Base-by-base conservation (phyloP, 345 rosid genomes). In the Eucalyptus paniculata region DNA sequence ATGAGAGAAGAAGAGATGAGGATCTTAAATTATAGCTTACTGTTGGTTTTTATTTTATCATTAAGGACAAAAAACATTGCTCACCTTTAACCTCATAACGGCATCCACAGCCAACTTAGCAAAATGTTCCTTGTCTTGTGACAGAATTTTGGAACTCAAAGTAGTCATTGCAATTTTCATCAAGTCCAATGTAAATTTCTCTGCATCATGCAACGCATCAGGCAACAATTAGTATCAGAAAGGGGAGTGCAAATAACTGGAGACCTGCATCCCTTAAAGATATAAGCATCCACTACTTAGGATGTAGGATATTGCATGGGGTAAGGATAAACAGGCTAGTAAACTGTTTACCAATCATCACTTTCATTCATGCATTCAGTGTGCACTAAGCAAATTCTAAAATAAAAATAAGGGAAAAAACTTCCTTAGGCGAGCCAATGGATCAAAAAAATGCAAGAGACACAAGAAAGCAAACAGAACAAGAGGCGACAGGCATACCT, bases 141-240 rank as follows among this genome's bases (percentile, higher is more conserved):
- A 96, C 42, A 97, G 94, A 87, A 97, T 97, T 92, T 97, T 97
- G 90, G 99, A 97, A 87, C 99, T 97, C 93, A 97, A 80, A 17
- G 99, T 97, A 53, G 99, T 97, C 97, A 92, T 97, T 3, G 98
- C 99, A 90, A 97, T 97, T 92, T 96, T 97, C 95, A 95, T 91
- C 92, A 97, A 91, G 93, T 97, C 99, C 7, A 94, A 92, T 93
- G 90, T 93, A 91, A 97, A 97, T 92, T 92, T 97, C 91, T 95
- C 99, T 97, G 95, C 97, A 95, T 89, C 44, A 34, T 34, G 81
- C 81, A 34, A 69, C 96, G 94, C 96, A 95, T 77, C 47, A 40
- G 28, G 15, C 85, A 12, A 77, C 85, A 77, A 40, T 21, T 14
- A 23, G 85, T 21, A 40, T 77, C 85, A 77, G 16, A 77, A 77